These are phyloP conservation scores for Laburnicola sp. DNA, from an alignment of 2,329 filamentous ascomycete genomes.

Conservation along the genomic window DNA sequence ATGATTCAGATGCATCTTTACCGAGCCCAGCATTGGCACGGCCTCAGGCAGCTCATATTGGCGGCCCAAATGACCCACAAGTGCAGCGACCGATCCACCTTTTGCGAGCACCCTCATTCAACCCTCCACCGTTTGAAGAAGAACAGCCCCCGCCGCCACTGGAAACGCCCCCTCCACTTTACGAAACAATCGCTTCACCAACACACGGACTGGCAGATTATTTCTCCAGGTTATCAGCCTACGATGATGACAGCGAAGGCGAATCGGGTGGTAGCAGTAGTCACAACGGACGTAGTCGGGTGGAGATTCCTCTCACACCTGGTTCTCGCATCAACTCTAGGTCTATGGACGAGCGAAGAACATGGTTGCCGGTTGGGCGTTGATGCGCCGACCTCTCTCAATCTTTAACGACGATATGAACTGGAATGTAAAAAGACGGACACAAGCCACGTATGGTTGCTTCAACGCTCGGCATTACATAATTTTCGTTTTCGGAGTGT, in stretches of 20 bases:
- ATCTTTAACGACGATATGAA: constrained; percentile 35
- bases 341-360: constrained; percentile 65
- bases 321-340: constrained; percentile 61
- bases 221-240: constrained; percentile 73
- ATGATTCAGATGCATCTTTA: constrained; percentile 29
- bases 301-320: constrained; percentile 65
- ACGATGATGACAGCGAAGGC: constrained; percentile 62
- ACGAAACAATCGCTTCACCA: constrained; percentile 76
- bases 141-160: constrained; percentile 74
- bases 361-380: constrained; percentile 55
- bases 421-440: constrained; percentile 11
- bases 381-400: constrained; percentile 14
- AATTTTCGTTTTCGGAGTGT: neutral
- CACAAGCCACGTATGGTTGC: neutral
- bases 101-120: constrained; percentile 80
- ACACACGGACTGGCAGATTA: constrained; percentile 79
- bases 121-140: constrained; percentile 83
- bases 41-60: constrained; percentile 52
- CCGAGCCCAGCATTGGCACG: constrained; percentile 55
- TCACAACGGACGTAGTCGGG: constrained; percentile 39
- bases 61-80: constrained; percentile 51
- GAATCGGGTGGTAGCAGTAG: constrained; percentile 52
- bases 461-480: neutral
- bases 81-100: constrained; percentile 78
- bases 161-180: constrained; percentile 81